These are phyloP conservation scores for Sordariomycetes sp. DNA, from an alignment of 2,329 filamentous ascomycete genomes.

Conservation along the genomic window DNA sequence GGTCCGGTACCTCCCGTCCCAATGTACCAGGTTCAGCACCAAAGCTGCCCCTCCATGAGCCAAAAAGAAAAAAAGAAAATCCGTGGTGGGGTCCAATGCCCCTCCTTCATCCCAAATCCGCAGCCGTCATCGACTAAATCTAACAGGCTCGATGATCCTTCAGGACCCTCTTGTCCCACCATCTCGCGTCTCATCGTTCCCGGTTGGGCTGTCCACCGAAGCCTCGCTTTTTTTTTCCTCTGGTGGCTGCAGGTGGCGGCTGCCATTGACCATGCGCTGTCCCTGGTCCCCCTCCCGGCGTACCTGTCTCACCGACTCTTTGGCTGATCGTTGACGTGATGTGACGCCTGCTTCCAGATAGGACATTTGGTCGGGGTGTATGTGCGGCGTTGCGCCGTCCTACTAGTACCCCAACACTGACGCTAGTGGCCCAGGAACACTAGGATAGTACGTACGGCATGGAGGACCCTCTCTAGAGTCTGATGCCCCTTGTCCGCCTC, in stretches of 20 bases:
- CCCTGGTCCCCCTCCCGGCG: not conserved
- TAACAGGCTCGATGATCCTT: not conserved
- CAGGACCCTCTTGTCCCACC: not conserved
- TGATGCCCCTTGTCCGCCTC: no score
- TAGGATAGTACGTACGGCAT: no score
- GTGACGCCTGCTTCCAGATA: not conserved
- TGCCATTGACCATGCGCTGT: not conserved
- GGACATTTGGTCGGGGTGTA: not conserved
- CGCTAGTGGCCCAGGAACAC: no score
- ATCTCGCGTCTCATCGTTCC: not conserved
- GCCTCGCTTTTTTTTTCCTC: not conserved
- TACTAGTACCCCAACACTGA: no score
- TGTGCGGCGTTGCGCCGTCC: not conserved
- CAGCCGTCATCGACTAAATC: no score
- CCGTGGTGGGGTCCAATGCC: not conserved
- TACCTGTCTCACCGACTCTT: not conserved
- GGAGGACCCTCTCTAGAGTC: no score
- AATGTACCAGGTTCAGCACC: not conserved
- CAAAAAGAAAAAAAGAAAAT: not conserved
- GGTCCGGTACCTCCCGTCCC: not conserved
- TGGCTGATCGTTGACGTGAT: not conserved
- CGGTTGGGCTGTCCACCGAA: not conserved
- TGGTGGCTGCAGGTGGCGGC: not conserved
- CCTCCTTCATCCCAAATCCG: not conserved
- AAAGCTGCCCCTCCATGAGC: not conserved